These are phyloP conservation scores for Sarocladium kiliense DNA, from an alignment of 2,329 filamentous ascomycete species.

Conservation along the genomic window DNA sequence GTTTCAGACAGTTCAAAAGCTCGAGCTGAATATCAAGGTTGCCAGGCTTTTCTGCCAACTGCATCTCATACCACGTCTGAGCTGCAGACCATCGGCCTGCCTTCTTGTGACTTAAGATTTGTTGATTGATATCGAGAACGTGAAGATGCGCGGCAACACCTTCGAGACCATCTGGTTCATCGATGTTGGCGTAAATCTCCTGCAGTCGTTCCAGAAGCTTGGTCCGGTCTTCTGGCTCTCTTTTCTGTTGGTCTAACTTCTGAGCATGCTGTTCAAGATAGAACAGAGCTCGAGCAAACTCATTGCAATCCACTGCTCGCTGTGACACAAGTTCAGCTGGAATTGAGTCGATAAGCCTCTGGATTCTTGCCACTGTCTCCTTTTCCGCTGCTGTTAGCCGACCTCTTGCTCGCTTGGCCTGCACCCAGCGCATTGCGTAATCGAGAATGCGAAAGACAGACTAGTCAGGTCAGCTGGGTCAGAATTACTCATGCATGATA, in stretches of 20 bases:
- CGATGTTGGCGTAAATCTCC: slow-evolving; percentile 93
- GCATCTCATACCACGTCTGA: slow-evolving; percentile 96
- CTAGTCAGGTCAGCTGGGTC: slow-evolving; percentile 36
- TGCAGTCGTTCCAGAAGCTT: slow-evolving; percentile 74
- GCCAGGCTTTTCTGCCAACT: slow-evolving; percentile 72
- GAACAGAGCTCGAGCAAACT: slow-evolving; percentile 86
- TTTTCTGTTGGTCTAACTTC: slow-evolving; percentile 38
- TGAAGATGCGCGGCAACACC: slow-evolving; percentile 86
- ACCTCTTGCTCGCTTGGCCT: slow-evolving; percentile 53
- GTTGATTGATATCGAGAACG: slow-evolving; percentile 85
- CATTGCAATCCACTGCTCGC: slow-evolving; percentile 87
- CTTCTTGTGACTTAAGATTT: slow-evolving; percentile 88
- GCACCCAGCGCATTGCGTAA: slow-evolving; percentile 86
- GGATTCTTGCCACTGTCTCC: slow-evolving; percentile 43
- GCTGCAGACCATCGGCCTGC: slow-evolving; percentile 90
- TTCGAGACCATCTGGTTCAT: slow-evolving; percentile 94
- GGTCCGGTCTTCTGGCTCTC: slow-evolving; percentile 49
- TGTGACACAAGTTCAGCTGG: slow-evolving; percentile 71
- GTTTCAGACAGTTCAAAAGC: slow-evolving; percentile 80
- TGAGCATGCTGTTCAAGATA: slow-evolving; percentile 88
- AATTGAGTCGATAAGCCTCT: slow-evolving; percentile 53
- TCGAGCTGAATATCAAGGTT: slow-evolving; percentile 76
- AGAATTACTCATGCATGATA: not conserved
- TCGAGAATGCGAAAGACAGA: slow-evolving; percentile 87
- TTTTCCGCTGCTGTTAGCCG: slow-evolving; percentile 34